These are phyloP conservation scores for Myxozyma melibiosi DNA, from an alignment of 805 yeast species.

Conservation along the genomic window DNA sequence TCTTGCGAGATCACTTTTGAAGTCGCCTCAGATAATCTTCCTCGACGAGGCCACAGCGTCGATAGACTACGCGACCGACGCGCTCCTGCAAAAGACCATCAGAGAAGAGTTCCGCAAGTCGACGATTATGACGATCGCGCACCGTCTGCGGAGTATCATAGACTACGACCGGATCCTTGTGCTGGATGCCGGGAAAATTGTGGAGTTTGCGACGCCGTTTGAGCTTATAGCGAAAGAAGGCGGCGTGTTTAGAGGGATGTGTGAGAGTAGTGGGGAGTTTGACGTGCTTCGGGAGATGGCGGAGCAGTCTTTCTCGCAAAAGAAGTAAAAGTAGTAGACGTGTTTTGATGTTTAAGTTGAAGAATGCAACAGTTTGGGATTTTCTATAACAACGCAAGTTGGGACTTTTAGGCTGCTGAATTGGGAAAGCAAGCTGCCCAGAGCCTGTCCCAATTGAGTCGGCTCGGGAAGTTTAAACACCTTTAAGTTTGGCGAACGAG, in stretches of 20 bases:
- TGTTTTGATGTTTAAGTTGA: too few relatives aligned
- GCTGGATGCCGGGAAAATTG: conserved; percentile 74
- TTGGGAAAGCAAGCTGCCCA: too few relatives aligned
- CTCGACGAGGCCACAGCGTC: conserved; percentile 77
- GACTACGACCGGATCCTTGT: conserved; percentile 77
- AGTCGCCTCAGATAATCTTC: conserved; percentile 60
- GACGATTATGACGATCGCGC: conserved; percentile 73
- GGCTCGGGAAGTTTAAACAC: too few relatives aligned
- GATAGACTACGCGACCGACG: conserved; percentile 73
- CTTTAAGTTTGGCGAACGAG: too few relatives aligned
- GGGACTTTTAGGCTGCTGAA: too few relatives aligned
- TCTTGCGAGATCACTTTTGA: conserved; percentile 68
- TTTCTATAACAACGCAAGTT: too few relatives aligned
- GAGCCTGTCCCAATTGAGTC: too few relatives aligned
- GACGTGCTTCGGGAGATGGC: conserved; percentile 73
- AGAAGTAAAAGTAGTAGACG: too few relatives aligned
- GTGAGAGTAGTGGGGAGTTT: conserved; percentile 78
- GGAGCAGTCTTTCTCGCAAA: conserved; percentile 49
- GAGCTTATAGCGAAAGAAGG: conserved; percentile 57
- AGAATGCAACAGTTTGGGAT: too few relatives aligned
- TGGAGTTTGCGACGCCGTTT: conserved; percentile 68
- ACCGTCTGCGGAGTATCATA: conserved; percentile 69
- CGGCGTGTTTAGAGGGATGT: conserved; percentile 43
- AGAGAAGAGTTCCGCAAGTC: conserved; percentile 58
- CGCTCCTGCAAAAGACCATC: conserved; percentile 62